These are phyloP conservation scores for Pichia sp. DNA, from an alignment of 1,139 yeast species.

Conservation along the genomic window DNA sequence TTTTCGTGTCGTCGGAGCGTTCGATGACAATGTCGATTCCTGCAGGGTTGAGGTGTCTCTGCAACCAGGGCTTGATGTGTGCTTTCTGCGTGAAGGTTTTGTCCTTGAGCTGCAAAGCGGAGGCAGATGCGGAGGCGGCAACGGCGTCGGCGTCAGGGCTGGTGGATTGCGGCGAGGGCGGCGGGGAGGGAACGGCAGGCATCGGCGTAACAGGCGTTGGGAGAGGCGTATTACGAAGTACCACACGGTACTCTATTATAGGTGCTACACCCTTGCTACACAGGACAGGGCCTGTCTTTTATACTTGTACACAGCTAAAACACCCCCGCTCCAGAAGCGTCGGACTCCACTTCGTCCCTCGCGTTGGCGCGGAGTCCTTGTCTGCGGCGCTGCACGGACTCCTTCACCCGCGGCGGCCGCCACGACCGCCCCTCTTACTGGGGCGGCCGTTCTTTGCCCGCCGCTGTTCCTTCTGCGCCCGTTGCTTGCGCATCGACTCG, in stretches of 20 bases:
- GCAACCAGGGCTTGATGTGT: conserved; percentile 67
- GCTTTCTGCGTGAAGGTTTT: conserved; percentile 34
- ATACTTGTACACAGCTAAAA: no score
- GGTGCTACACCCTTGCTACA: no score
- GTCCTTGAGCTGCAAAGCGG: neutral
- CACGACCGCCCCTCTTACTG: neutral
- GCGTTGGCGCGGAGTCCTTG: no score
- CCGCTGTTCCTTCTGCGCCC: conserved; percentile 63
- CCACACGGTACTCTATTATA: no score
- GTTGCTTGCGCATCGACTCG: conserved; percentile 72
- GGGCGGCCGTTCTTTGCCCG: conserved; percentile 69
- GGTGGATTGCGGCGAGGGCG: neutral
- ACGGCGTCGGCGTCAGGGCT: neutral
- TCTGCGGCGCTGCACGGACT: no score
- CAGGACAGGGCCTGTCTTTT: no score
- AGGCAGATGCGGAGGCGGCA: neutral
- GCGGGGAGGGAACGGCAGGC: neutral
- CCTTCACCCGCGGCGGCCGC: neutral
- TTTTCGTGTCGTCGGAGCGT: conserved; percentile 60
- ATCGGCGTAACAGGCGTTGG: no score
- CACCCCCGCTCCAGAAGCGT: neutral
- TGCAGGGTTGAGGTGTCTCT: conserved; percentile 37
- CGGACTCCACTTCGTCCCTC: neutral
- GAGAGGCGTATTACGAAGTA: no score
- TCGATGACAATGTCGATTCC: conserved; percentile 63